Conservation (phyloP, 306 rosid species). For the Acacia melanoxylon region DNA sequence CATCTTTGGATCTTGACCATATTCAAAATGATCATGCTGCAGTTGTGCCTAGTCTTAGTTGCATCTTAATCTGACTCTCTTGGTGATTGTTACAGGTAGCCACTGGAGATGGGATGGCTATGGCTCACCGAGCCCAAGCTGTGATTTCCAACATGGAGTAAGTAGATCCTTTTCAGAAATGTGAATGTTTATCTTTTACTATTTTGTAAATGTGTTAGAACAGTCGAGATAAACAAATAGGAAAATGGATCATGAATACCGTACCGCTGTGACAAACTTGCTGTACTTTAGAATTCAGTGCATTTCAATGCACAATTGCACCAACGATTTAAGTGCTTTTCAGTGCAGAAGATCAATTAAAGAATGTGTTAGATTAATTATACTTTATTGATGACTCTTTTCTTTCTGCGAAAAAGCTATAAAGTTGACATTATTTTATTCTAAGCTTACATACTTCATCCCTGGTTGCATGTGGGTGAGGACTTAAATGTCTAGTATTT, state of each 20-base stretch:
- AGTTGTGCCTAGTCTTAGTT: slow-evolving; percentile 2
- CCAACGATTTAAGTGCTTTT: not conserved
- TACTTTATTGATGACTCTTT: not conserved
- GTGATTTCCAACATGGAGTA: slow-evolving; percentile 98
- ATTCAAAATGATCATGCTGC: not conserved
- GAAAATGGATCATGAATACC: not conserved
- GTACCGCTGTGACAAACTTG: not conserved
- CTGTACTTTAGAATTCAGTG: not conserved
- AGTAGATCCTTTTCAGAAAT: slow-evolving; percentile 39
- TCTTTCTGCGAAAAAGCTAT: slow-evolving; percentile 1
- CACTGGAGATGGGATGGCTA: slow-evolving; percentile 95
- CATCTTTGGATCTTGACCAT: not conserved
- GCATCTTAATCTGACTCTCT: slow-evolving; percentile 22
- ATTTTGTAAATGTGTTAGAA: slow-evolving; percentile 16
- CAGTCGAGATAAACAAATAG: not conserved
- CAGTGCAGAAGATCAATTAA: slow-evolving; percentile 9
- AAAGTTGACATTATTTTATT: not conserved
- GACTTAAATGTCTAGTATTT: slow-evolving; percentile 4
- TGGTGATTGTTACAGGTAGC: slow-evolving; percentile 61
- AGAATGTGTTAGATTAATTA: not conserved
- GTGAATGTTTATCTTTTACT: not conserved
- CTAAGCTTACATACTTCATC: slow-evolving; percentile 2
- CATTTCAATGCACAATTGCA: slow-evolving; percentile 4
- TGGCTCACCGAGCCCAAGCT: slow-evolving; percentile 97
- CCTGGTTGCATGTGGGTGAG: not conserved